A percentile compares a stretch with the other conserved stretches of the same genome.
Conservation (phyloP, 2,329 filamentous ascomycete genomes). For the Aureobasidium sp. region DNA sequence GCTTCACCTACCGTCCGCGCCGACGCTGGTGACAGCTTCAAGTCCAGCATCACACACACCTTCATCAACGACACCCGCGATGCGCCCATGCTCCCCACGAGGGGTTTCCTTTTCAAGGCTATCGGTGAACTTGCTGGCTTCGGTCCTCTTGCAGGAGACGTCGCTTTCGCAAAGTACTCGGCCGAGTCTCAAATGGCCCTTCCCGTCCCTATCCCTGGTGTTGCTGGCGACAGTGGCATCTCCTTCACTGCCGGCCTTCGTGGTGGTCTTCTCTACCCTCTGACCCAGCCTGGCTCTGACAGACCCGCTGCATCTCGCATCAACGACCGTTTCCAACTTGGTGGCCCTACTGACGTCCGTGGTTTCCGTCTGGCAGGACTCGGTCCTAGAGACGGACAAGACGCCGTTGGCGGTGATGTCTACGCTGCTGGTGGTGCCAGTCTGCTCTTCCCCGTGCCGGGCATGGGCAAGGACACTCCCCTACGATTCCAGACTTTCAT, state of each 20-base stretch:
- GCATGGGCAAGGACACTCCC: slow-evolving; percentile 70
- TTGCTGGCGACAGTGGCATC: slow-evolving; percentile 63
- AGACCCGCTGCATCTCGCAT: slow-evolving; percentile 62
- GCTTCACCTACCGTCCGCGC: slow-evolving; percentile 74
- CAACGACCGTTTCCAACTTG: slow-evolving; percentile 91
- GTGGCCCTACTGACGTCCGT: slow-evolving; percentile 87
- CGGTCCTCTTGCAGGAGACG: slow-evolving; percentile 75
- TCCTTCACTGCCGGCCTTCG: slow-evolving; percentile 76
- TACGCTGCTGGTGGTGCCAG: slow-evolving; percentile 86
- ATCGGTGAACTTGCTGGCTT: slow-evolving; percentile 78
- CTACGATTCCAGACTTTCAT: slow-evolving; percentile 83
- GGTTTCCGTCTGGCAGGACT: slow-evolving; percentile 86
- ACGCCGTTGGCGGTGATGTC: slow-evolving; percentile 83
- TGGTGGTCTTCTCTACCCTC: slow-evolving; percentile 72
- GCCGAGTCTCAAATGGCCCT: slow-evolving; percentile 69
- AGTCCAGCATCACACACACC: slow-evolving; percentile 74
- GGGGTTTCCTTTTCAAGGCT: slow-evolving; percentile 71
- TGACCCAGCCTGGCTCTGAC: slow-evolving; percentile 52
- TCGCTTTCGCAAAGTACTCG: slow-evolving; percentile 91
- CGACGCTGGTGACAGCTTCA: slow-evolving; percentile 85
- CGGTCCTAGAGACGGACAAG: slow-evolving; percentile 74
- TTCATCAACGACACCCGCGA: slow-evolving; percentile 76
- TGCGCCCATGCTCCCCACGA: slow-evolving; percentile 72
- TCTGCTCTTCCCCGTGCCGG: slow-evolving; percentile 74
- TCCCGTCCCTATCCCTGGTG: slow-evolving; percentile 61